A percentile compares a stretch with the other conserved stretches of the same genome.
Evolutionary conservation across 805 yeast species (phyloP).

Genomic region (Millerago galiae): DNA sequence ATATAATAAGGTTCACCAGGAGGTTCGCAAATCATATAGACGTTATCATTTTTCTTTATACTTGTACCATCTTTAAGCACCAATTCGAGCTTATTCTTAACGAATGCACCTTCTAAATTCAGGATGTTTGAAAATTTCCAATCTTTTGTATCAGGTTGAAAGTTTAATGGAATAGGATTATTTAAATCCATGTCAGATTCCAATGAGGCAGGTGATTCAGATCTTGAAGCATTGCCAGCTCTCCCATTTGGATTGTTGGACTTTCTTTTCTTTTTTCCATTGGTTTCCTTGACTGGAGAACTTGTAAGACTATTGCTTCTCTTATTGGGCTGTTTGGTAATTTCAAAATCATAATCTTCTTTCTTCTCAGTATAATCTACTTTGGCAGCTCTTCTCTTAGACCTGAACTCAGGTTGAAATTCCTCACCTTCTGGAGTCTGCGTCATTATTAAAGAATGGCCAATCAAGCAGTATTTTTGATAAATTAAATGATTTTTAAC

Average conservation of each 20-base stretch:
- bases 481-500: not conserved
- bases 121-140: slow-evolving; percentile 28
- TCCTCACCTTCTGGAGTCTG: not conserved
- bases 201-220: slow-evolving; percentile 8
- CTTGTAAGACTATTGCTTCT: not conserved
- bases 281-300: not conserved
- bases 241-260: too few relatives aligned
- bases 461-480: not conserved
- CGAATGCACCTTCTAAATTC: slow-evolving; percentile 33
- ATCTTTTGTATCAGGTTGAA: slow-evolving; percentile 16
- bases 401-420: slow-evolving; percentile 4
- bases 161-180: slow-evolving; percentile 17
- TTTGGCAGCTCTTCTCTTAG: slow-evolving; percentile 20
- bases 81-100: slow-evolving; percentile 21
- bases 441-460: not conserved
- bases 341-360: slow-evolving; percentile 13
- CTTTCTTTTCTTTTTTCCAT: slow-evolving; percentile 1
- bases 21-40: slow-evolving; percentile 85
- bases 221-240: slow-evolving; percentile 1
- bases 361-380: slow-evolving; percentile 22
- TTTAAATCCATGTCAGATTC: slow-evolving; percentile 4
- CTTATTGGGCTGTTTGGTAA: not conserved
- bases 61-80: slow-evolving; percentile 15
- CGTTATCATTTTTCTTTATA: slow-evolving; percentile 42
- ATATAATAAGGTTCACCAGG: slow-evolving; percentile 92